Percentiles rank a stretch among this genome's conserved stretches.
These are phyloP conservation scores for Ophiostoma fasciatum DNA, from an alignment of 2,329 filamentous ascomycete species.

Conservation along the genomic window DNA sequence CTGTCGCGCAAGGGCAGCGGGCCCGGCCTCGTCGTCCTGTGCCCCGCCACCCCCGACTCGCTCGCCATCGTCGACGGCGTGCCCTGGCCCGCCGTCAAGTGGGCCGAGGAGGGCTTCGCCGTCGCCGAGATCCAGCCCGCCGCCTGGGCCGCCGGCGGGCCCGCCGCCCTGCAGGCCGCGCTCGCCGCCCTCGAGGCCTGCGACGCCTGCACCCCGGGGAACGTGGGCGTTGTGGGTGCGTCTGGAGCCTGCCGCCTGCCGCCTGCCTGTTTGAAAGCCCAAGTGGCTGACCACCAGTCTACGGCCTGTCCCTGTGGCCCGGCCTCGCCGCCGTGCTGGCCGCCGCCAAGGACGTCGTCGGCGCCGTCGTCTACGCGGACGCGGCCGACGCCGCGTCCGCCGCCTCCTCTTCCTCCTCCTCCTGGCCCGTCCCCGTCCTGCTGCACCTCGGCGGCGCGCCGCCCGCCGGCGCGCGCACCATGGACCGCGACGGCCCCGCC, in stretches of 20 bases:
- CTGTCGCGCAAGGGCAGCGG: constrained; percentile 3
- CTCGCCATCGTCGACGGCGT: constrained; percentile 3
- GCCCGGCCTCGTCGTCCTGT: constrained; percentile 1
- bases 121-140: constrained; percentile 38
- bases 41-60: neutral
- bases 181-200: constrained; percentile 16
- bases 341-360: constrained; percentile 6
- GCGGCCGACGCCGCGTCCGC: neutral
- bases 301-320: constrained; percentile 12
- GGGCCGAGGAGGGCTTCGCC: constrained; percentile 56
- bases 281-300: too few species aligned
- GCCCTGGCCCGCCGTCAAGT: constrained; percentile 38
- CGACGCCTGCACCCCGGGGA: constrained; percentile 12
- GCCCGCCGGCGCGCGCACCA: neutral
- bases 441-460: constrained; percentile 2
- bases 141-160: constrained; percentile 19
- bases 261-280: too few species aligned
- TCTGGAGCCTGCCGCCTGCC: too few species aligned
- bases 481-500: neutral
- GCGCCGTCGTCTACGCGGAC: constrained; percentile 10
- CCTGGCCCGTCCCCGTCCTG: neutral
- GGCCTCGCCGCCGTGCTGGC: neutral
- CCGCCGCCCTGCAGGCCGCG: constrained; percentile 3
- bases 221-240: constrained; percentile 18
- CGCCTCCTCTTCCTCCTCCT: too few species aligned